phyloP scores from a whole-genome alignment of 495 filamentous ascomycete species.

The Penicillium waksmanii region DNA sequence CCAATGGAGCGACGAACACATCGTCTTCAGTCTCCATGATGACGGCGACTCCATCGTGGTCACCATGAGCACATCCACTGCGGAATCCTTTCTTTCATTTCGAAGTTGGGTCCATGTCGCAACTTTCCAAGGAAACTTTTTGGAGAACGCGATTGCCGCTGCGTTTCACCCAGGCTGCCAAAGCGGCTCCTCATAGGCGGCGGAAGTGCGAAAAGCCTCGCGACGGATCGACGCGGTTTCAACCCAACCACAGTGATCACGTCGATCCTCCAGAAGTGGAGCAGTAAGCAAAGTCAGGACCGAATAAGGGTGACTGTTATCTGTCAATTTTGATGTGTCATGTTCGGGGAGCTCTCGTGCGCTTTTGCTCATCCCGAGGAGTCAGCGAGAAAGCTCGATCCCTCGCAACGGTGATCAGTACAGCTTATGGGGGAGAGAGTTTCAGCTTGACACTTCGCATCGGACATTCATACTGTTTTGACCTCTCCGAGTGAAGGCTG shows the following conservation, averaged over 20 bases:
- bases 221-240: conserved; percentile 16
- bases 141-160: conserved; percentile 15
- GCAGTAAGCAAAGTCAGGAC: background rate
- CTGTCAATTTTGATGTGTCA: conserved; percentile 26
- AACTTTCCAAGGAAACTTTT: background rate
- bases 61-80: background rate
- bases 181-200: conserved; percentile 13
- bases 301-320: conserved; percentile 12
- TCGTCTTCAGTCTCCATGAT: background rate
- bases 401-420: background rate
- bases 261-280: conserved; percentile 17
- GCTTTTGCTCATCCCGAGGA: background rate
- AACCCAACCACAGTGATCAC: conserved; percentile 8
- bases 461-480: conserved; percentile 16
- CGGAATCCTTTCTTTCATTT: background rate
- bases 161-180: conserved; percentile 11
- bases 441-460: conserved; percentile 1
- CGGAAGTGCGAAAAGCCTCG: conserved; percentile 1
- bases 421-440: background rate
- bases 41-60: conserved; percentile 2
- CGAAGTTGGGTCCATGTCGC: background rate
- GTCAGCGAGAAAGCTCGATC: background rate
- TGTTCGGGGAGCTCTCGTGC: conserved; percentile 1
- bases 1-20: conserved; percentile 7
- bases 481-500: conserved; percentile 8